Evolutionary conservation across 257 asterid species (phyloP), one percentile per base, ranked within the genome.

Genomic region (Mentha longifolia): DNA sequence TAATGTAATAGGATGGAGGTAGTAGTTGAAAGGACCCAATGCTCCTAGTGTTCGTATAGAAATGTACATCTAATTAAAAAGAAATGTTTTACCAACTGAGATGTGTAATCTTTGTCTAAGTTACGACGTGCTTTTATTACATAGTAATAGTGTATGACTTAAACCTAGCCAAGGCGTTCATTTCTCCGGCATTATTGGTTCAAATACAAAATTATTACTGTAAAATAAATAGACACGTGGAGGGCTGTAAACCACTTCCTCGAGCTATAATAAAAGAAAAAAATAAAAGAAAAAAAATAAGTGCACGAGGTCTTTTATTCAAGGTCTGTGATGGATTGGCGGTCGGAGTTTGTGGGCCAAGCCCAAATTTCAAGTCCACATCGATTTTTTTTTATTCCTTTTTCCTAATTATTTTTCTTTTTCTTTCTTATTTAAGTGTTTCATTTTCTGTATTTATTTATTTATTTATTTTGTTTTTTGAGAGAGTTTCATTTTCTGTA

Each of bases 301-400:
- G n/a, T 39, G 25, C 67, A 79, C 68, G 74, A 49, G 74, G 61
- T 16, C 14, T 28, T 61, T 67, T 46, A 37, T 68, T 13, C 16
- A 61, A 68, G 84, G 84, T 65, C 47, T 72, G 67, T 28, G 68
- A 76, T 76, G 3, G 58, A 67, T 76, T 58, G 84, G 71, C 84
- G 81, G 84, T 76, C 49, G 74, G 52, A 50, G n/a, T 43, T 55
- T 50, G 77, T 74, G 77, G 79, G 67, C 82, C 76, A 63, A 7
- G 22, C 68, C 55, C 55, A 41, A 2, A 20, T 42, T 20, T 3
- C n/a, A 61, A 10, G 16, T 61, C 28, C 50, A 10, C n/a, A 3
- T 17, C 16, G 15, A 16, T 17, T 28, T 13, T 19, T 22, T 3
- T 59, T 15, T 33, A 33, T 33, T 33, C 0, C 6, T 33, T 31